Evolutionary conservation across 202 grass and related monocot species (phyloP), one percentile per base, ranked within the genome.

Genomic region (Zizania palustris): DNA sequence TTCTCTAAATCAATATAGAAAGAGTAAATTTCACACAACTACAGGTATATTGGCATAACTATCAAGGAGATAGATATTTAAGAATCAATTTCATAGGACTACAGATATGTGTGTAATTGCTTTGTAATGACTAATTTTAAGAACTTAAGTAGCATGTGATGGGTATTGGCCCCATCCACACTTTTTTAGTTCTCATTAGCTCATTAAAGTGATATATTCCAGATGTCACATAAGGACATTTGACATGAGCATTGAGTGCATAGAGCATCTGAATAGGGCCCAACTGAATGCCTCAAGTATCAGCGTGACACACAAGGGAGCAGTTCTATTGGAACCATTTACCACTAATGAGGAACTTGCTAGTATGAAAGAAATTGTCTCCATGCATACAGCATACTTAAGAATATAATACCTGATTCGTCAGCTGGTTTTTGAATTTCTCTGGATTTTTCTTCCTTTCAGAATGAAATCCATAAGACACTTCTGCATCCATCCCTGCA

Each of bases 381-480:
- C 67, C 3, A 81, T 40, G 53, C 15, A 41, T 56, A 45, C n/a
- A 33, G 53, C 15, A 41, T 56, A 45, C n/a, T 19, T 54, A 81
- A 62, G 71, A 45, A 55, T 15, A n/a, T 41, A 65, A 4, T 10
- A 97, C 90, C 90, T 97, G 93, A 71, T 97, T 97, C 60, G 83
- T 83, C 80, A 88, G 64, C 77, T 97, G 93, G 45, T 90, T 93
- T 74, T 87, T 97, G 74, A 97, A 97, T 45, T 93, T 97, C 71
- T 97, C 90, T 70, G 93, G 90, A 82, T 97, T 85, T 75, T 65
- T 82, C 85, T 91, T 97, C 43, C 93, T 85, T 80, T 97, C 90
- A 81, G 87, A 81, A 85, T 97, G 93, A 87, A 97, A 97, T 82
- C 74, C 90, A 40, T 97, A 97, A 67, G 93, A 97, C 65, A 97